These are phyloP conservation scores for Leccinum disarticulatum DNA, from an alignment of 768 basidiomycete genomes.

Conservation along the genomic window DNA sequence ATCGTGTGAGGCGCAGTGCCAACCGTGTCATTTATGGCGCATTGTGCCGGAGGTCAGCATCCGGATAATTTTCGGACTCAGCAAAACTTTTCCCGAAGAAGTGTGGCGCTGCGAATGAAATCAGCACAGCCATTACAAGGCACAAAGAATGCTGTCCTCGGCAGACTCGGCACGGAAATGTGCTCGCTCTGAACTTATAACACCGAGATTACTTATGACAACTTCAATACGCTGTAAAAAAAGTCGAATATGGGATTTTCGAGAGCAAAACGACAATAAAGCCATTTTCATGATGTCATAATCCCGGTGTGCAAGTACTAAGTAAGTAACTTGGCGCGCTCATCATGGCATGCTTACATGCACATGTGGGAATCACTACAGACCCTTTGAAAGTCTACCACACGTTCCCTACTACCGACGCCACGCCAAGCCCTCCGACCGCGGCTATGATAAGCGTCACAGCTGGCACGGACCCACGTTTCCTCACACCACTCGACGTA, in stretches of 20 bases:
- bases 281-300: too few species aligned
- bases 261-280: too few species aligned
- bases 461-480: conserved; percentile 4
- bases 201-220: too few species aligned
- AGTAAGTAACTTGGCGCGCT: too few species aligned
- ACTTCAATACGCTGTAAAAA: too few species aligned
- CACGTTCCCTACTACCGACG: conserved; percentile 11
- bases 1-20: background rate
- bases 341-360: too few species aligned
- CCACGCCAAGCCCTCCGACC: conserved; percentile 16
- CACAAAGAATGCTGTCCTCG: background rate
- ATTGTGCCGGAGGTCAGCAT: background rate
- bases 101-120: background rate
- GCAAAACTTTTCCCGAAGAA: background rate
- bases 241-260: too few species aligned
- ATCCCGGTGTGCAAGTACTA: too few species aligned
- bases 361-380: background rate
- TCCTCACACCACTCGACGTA: background rate
- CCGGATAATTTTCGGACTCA: background rate
- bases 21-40: background rate
- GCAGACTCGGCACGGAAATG: background rate
- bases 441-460: conserved; percentile 11
- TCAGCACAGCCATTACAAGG: background rate
- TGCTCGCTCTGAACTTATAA: background rate
- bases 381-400: background rate